Base-by-base conservation (phyloP, 495 filamentous ascomycete genomes). In the Aspergillus cavernicola region DNA sequence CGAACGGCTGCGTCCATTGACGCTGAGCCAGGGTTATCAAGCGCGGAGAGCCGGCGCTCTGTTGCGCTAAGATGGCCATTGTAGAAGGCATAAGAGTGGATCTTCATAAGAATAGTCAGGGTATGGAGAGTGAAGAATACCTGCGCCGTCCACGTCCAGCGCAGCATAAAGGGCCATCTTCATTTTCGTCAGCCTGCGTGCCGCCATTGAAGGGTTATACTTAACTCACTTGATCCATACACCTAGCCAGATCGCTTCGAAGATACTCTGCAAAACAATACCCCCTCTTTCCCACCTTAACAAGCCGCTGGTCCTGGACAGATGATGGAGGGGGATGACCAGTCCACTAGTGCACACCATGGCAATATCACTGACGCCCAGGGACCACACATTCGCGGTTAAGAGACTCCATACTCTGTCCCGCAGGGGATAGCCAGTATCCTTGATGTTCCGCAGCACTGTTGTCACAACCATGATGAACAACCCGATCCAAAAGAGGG, bases 51-150 rank as follows among this genome's bases (percentile, higher is more conserved):
- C 13, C 89, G 83, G 58, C 85, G 84, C 68, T 90, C 81, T 0
- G 88, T 95, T 61, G 91, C 87, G 53, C 86, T 90, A 6, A 98
- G 80, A 70, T 98, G 93, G 2, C 93, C 93, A 62, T 93, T 96
- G 72, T 98, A 98, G 71, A 97, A 97, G 22, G 89, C 87, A 64
- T 97, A 98, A 0, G 92, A 96, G 64, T 98, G 93, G 78, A 98
- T 89, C 73, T 98, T 98, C 93, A 98, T 98, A 22, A 97, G 82
- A 6, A 98, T 74, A 12, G 87, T 85, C 64, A 98, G 80, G 32
- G 89, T 85, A 65, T 98, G 93, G 13, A 98, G 80, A 11, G 92
- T 86, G 56, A 98, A 85, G 68, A 91, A 97, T 36, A 97, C 93
- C 64, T 98, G 93, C 22, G 92, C 86, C 6, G 93, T 98, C 85